Evolutionary conservation across 2,329 filamentous ascomycete genomes (phyloP).

Genomic region (Aspergillus sojae): DNA sequence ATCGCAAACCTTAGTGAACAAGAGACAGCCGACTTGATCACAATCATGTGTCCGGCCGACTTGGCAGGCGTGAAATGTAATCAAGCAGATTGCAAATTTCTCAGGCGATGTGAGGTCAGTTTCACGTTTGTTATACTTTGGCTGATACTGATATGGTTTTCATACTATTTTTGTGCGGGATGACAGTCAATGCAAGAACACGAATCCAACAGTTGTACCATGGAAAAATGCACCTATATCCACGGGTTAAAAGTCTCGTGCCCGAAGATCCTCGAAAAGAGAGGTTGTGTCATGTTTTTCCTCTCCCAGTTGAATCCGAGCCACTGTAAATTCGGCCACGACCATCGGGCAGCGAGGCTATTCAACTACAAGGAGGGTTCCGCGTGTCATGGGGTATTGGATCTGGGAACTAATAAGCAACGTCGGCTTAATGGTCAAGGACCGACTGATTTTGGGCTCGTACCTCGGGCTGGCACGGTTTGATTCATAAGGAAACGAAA

Average conservation of each 20-base stretch:
- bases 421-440: not conserved
- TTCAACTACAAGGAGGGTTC: not conserved
- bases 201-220: not conserved
- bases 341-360: not conserved
- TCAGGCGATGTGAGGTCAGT: not conserved
- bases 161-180: no score
- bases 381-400: not conserved
- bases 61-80: not conserved
- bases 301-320: not conserved
- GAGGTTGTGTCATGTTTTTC: not conserved
- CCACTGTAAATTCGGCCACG: not conserved
- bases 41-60: not conserved
- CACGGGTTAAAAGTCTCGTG: not conserved
- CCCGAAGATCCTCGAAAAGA: not conserved
- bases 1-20: not conserved
- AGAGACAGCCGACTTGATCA: not conserved
- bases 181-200: not conserved
- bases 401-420: not conserved
- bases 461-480: no score
- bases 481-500: no score
- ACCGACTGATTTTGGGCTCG: no score
- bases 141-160: no score
- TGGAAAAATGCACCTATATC: not conserved
- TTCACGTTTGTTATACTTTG: rapidly evolving
- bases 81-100: not conserved